Base-by-base conservation (phyloP, 2,329 filamentous ascomycete species). In the Huntiella moniliformis region DNA sequence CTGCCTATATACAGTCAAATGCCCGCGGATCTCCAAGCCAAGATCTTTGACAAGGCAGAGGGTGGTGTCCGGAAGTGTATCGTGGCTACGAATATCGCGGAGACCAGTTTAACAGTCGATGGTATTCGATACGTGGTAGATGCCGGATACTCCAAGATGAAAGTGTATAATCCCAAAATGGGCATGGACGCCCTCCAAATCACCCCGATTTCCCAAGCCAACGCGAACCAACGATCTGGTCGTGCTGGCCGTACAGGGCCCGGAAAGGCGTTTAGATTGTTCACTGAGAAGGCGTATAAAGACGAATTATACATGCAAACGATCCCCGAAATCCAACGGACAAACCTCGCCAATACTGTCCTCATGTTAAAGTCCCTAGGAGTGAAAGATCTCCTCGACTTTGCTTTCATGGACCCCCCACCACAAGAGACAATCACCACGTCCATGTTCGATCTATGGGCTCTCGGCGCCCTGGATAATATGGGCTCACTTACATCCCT, bases 51-150 rank as follows among this genome's bases (percentile, higher is more conserved):
- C 57, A 77, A 79, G 53, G 91, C 92, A 2, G 69, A 83, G 2
- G 81, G 87, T 0, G 91, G 91, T 1, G 87, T 94, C 4, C 78
- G 91, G 49, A 98, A 98, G 59, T 92, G 94, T 55, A 94, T 98
- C 52, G 88, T 98, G 36, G 91, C 92, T 1, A 98, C 91, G 31
- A 98, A 98, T 56, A 98, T 98, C 61, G 91, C 91, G 2, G 91
- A 98, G 61, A 98, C 91, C 0, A 94, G 86, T 68, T 67, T 98
- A 64, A 98, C 91, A 0, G 91, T 98, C 4, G 91, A 98, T 57
- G 91, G 91, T 53, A 98, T 98, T 62, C 96, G 96, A 80, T 98
- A 94, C 56, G 91, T 98, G 16, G 91, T 98, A 4, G 91, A 98
- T 59, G 78, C 84, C 1, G 91, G 91, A 0, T 98, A 88, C 61